Evolutionary conservation across 1,139 yeast genomes (phyloP), one percentile per base, ranked within the genome.

Genomic region (Pichia sp.): DNA sequence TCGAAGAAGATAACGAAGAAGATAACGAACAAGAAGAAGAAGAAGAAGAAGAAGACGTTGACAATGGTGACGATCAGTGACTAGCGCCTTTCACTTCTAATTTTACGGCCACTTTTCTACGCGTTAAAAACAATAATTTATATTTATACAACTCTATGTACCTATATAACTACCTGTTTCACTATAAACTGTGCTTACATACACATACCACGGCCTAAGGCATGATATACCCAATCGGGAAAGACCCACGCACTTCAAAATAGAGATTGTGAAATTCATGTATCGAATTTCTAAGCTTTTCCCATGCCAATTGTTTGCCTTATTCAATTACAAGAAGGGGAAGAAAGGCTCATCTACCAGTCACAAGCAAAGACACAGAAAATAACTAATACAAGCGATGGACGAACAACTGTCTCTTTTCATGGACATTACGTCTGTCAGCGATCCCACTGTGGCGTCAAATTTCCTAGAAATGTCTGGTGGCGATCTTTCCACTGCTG

Each of bases 401-500:
- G 67, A 63, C 29, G 90, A 83, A 54, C 72, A 77, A 48, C 74
- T 88, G 36, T 84, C 87, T 24, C 82, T 85, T 36, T 93, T 93
- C 70, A 76, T 92, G 67, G 93, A 95, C 40, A 86, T 95, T 55
- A 91, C 99, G 0, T 90, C 90, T 20, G 81, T 81, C 6, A 77
- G 83, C 2, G 95, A 88, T 66, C 77, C 81, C 1, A 77, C 78
- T 2, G 74, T 81, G 34, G 99, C 99, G 2, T 75, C 77, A 58
- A 91, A 85, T 64, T 95, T 86, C 67, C 72, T 95, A 48, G 92
- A 86, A 34, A 83, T 92, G 72, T 80, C 95, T 9, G 92, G 85
- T 52, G 84, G 85, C 55, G 83, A 90, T 66, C 69, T 93, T 48
- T 97, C 92, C 59, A 80, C 84, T 33, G 99, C 99, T 0, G 89